Evolutionary conservation across 1,284 basidiomycete species (phyloP).

Genomic region (Hymenochaete sp.): DNA sequence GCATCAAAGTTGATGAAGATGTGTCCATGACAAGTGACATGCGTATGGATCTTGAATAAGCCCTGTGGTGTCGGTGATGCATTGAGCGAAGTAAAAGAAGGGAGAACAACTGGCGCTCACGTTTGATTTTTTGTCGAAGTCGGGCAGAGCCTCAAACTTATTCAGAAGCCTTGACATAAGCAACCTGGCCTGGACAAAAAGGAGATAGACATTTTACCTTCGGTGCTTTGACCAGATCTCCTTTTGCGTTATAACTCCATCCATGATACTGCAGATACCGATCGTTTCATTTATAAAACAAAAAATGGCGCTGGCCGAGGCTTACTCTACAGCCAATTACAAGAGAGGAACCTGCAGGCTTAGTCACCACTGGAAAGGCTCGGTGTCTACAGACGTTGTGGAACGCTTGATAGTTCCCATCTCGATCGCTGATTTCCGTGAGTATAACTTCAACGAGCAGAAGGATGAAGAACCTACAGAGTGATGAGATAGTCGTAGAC

Average conservation of each 20-base stretch:
- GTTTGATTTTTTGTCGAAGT: constrained; percentile 23
- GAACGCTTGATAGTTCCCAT: constrained; percentile 19
- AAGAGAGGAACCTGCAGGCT: constrained; percentile 19
- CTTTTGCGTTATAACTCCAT: constrained; percentile 23
- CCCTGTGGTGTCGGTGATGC: constrained; percentile 4
- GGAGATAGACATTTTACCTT: constrained; percentile 9
- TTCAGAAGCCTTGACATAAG: background rate
- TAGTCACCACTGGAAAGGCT: constrained; percentile 23
- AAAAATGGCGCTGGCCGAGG: background rate
- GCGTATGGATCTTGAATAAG: constrained; percentile 23
- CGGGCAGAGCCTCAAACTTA: constrained; percentile 22
- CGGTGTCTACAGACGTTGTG: constrained; percentile 23
- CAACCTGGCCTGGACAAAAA: background rate
- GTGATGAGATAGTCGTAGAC: constrained; percentile 18
- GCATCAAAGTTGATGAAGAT: constrained; percentile 25
- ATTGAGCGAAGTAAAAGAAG: background rate
- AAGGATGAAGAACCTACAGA: constrained; percentile 1
- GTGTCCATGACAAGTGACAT: constrained; percentile 22
- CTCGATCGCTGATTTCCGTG: constrained; percentile 16
- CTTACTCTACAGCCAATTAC: constrained; percentile 21
- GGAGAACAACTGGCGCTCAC: constrained; percentile 4
- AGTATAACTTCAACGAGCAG: background rate
- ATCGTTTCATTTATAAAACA: background rate
- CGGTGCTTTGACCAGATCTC: constrained; percentile 23
- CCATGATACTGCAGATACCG: constrained; percentile 20